phyloP scores from a whole-genome alignment of 2,329 filamentous ascomycete genomes.

The Aspergillus brunneoviolaceus region DNA sequence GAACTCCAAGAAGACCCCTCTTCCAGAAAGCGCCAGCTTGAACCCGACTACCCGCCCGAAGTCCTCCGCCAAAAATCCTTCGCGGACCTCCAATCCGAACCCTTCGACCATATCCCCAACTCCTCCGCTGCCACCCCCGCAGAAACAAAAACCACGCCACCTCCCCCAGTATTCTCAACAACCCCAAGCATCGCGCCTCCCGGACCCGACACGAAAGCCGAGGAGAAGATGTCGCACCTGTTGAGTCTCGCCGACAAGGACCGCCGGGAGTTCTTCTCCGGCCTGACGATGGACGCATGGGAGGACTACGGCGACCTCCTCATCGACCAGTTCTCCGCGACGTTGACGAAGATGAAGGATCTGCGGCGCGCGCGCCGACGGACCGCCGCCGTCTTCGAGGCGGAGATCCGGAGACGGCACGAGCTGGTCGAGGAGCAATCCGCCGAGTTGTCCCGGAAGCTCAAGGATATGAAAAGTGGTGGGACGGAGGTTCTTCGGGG shows the following conservation, averaged over 20 bases:
- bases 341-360: slow-evolving; percentile 53
- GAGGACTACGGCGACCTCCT: slow-evolving; percentile 64
- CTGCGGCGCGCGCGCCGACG: slow-evolving; percentile 55
- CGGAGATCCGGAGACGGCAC: slow-evolving; percentile 55
- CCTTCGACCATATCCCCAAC: slow-evolving; percentile 48
- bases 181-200: slow-evolving; percentile 16
- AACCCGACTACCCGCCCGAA: slow-evolving; percentile 50
- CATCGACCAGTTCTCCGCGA: slow-evolving; percentile 53
- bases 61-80: slow-evolving; percentile 49
- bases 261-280: slow-evolving; percentile 53
- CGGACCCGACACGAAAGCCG: slow-evolving; percentile 22
- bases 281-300: slow-evolving; percentile 56
- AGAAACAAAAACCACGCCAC: slow-evolving; percentile 11
- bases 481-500: slow-evolving; percentile 55
- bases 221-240: slow-evolving; percentile 40
- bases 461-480: slow-evolving; percentile 55
- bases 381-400: slow-evolving; percentile 54
- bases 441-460: slow-evolving; percentile 49
- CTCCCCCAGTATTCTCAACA: slow-evolving; percentile 21
- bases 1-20: background rate
- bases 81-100: slow-evolving; percentile 49
- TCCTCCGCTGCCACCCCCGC: slow-evolving; percentile 20
- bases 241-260: slow-evolving; percentile 37
- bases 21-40: slow-evolving; percentile 33
- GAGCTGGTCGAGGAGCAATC: slow-evolving; percentile 51